Evolutionary conservation across 768 basidiomycete genomes (phyloP), one percentile per base, ranked within the genome.

Genomic region (Thelephora ganbajun): DNA sequence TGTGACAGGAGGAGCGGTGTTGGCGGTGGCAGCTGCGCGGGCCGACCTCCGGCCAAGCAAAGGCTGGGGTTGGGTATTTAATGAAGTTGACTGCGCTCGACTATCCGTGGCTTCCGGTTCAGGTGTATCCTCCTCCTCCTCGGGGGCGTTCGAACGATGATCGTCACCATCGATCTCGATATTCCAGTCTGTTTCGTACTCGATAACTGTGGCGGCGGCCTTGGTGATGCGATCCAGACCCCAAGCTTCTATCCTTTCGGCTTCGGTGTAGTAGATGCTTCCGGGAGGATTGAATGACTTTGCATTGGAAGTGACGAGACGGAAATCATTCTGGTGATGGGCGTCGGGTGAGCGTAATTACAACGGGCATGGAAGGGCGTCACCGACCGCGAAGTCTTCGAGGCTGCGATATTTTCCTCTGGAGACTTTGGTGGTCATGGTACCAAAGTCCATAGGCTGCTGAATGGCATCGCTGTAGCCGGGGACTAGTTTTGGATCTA

Each of bases 371-470:
- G 16, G 3, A 45, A 35, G 19, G n/a, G 33, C 11, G 33, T n/a
- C 9, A 49, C 80, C 49, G 56, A 86, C 86, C 6, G 76, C 69
- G 58, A 89, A 89, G 37, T 89, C 85, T 48, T 88, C 85, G 43
- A 89, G 61, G 2, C 82, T 83, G 16, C 80, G 73, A 61, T 94
- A 94, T 51, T 74, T 77, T 5, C 84, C 83, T 56, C 66, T 74
- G 49, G 72, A 72, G 41, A 92, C 83, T 63, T 92, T 94, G 47
- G 69, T 67, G 16, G 79, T 65, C 69, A 98, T 84, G 0, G 91
- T 92, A 0, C 86, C 85, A 48, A 98, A 69, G 57, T 97, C 92
- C 92, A 97, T 98, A 6, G 93, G 91, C 16, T 71, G 69, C 55
- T 83, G 80, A 45, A 98, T 77, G 43, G 80, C 66, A 67, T 83